Evolutionary conservation across 2,329 filamentous ascomycete genomes (phyloP).

Genomic region (Ilyonectria destructans): DNA sequence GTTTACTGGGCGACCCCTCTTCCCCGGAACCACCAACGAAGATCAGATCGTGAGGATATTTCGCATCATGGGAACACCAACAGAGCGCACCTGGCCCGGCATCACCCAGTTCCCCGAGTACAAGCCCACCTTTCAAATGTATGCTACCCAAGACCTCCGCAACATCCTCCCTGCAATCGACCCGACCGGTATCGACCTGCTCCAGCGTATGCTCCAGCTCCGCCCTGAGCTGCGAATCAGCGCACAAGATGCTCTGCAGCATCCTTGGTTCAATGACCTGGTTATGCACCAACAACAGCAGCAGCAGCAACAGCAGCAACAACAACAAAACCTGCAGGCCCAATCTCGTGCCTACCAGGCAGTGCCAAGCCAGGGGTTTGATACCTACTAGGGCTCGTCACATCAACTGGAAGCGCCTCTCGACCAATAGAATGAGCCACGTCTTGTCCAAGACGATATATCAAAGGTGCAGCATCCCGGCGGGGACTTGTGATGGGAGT

Average conservation of each 20-base stretch:
- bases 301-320: conserved; percentile 53
- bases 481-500: conserved; percentile 16
- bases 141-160: conserved; percentile 91
- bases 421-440: conserved; percentile 8
- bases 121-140: conserved; percentile 95
- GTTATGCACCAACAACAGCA: conserved; percentile 70
- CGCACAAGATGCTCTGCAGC: conserved; percentile 87
- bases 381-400: conserved; percentile 52
- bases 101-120: conserved; percentile 98
- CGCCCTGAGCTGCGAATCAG: conserved; percentile 93
- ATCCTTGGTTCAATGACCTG: conserved; percentile 92
- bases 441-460: conserved; percentile 2
- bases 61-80: conserved; percentile 97
- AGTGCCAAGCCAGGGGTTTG: conserved; percentile 58
- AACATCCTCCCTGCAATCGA: conserved; percentile 94
- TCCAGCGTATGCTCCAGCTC: conserved; percentile 93
- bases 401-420: background rate
- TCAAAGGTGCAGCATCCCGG: conserved; percentile 13
- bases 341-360: conserved; percentile 60
- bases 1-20: conserved; percentile 95
- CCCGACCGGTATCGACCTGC: conserved; percentile 85
- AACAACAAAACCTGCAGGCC: conserved; percentile 58
- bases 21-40: conserved; percentile 98
- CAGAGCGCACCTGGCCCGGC: conserved; percentile 94
- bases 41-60: conserved; percentile 98